Evolutionary conservation across 176 grass and related monocot genomes (phyloP), one percentile per base, ranked within the genome.

Genomic region (Oryza meyeriana): DNA sequence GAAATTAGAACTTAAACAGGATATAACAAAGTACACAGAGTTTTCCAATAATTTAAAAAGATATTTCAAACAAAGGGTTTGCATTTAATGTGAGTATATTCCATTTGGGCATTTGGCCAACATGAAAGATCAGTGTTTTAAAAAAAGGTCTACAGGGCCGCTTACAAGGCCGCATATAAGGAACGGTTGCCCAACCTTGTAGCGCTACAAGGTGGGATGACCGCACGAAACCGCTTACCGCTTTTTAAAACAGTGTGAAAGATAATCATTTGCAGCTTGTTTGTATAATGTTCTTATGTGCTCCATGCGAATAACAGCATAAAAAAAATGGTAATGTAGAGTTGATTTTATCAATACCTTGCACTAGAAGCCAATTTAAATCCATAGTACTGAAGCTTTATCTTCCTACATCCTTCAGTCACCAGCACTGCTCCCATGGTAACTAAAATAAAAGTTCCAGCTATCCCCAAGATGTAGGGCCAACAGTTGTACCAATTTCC

Each of bases 401-500:
- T 93, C 79, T 98, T 98, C 85, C 95, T 98, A 80, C 88, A 93
- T 79, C 92, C 93, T 91, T 98, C 92, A 61, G 95, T 98, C 79
- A 98, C 82, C 45, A 95, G 63, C 47, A 98, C 95, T 77, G 92
- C 95, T 83, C 95, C 90, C 95, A 98, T 95, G 44, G 95, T 98
- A 39, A 98, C 72, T 22, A 89, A 76, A 42, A 86, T 88, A 85
- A 98, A 98, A 74, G 89, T 89, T 55, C 86, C 95, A 88, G 82
- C 61, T 82, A 95, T 69, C 75, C 88, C 90, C 79, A 93, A 68
- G 42, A 95, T 77, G 81, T 95, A 98, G 34, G 86, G 87, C 95
- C 95, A 98, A 88, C 32, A 93, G 8, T 45, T 82, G 48, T 50
- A 32, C 64, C 91, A 36, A 45, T 93, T 95, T 66, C 92, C 95